These are phyloP conservation scores for Neonectria magnoliae DNA, from an alignment of 2,329 filamentous ascomycete species.

Conservation along the genomic window DNA sequence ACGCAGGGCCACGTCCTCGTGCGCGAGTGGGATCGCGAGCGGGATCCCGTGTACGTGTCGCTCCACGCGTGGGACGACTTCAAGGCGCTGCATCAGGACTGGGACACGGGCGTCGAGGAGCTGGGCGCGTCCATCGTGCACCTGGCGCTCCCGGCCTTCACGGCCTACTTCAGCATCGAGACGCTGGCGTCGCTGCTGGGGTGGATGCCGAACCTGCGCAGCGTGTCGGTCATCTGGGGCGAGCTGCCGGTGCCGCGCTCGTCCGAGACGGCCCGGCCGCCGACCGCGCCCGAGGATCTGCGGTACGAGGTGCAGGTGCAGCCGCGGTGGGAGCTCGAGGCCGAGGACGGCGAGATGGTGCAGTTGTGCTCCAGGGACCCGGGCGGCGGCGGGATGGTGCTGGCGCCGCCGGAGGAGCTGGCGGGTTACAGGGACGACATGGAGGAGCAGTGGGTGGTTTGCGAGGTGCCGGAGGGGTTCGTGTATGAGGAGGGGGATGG, in stretches of 20 bases:
- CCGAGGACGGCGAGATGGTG: constrained; percentile 6
- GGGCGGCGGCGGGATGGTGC: neutral
- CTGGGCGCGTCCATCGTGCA: constrained; percentile 26
- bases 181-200: constrained; percentile 26
- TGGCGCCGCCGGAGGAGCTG: constrained; percentile 18
- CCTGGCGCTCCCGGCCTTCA: constrained; percentile 42
- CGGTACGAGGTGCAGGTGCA: constrained; percentile 13
- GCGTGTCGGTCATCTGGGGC: constrained; percentile 39
- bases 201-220: constrained; percentile 29
- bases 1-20: constrained; percentile 25
- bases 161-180: constrained; percentile 38
- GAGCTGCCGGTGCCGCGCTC: constrained; percentile 21
- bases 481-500: constrained; percentile 16
- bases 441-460: constrained; percentile 18
- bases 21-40: constrained; percentile 26
- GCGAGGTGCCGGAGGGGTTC: constrained; percentile 19
- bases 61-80: constrained; percentile 33
- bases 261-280: neutral
- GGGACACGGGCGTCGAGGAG: neutral
- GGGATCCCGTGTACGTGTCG: constrained; percentile 35
- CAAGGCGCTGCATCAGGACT: neutral
- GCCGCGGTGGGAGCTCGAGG: constrained; percentile 20
- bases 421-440: constrained; percentile 28
- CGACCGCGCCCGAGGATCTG: neutral
- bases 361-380: constrained; percentile 16